Percentiles rank a stretch among this genome's conserved stretches.
Conservation (phyloP, 108 stramenopile genomes). For the Bacterosira constricta region DNA sequence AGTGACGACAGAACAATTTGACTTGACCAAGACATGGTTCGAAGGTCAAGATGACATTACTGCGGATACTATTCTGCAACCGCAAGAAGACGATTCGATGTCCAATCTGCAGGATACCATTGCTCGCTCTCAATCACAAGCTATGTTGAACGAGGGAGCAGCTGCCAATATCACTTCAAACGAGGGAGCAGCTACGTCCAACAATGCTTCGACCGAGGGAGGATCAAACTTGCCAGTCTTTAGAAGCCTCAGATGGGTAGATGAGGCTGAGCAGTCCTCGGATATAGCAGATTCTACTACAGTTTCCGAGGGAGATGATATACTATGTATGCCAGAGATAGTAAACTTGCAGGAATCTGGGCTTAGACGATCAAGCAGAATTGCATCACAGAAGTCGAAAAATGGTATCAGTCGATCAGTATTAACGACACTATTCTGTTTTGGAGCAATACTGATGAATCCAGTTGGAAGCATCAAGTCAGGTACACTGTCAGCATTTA, state of each 20-base stretch:
- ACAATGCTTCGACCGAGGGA: no score
- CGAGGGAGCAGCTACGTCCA: background rate
- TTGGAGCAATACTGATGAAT: no score
- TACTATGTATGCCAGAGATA: background rate
- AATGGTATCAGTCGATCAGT: no score
- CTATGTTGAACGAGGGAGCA: background rate
- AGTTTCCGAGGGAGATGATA: slow-evolving; percentile 6
- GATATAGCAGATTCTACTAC: background rate
- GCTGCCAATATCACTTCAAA: background rate
- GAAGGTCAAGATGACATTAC: background rate
- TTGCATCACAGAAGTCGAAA: background rate
- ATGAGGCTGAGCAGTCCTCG: no score
- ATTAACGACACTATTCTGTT: no score
- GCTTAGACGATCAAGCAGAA: background rate
- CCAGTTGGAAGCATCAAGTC: no score
- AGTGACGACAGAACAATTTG: slow-evolving; percentile 1
- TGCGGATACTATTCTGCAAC: no score
- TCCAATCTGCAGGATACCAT: background rate
- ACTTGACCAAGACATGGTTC: background rate
- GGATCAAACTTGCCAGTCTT: no score
- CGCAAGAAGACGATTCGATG: background rate
- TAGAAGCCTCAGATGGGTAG: no score
- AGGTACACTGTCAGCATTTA: background rate
- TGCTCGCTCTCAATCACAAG: no score
- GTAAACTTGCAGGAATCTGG: slow-evolving; percentile 3